Percentiles rank a stretch among this genome's conserved stretches.
Conservation (phyloP, 1,284 basidiomycete species). For the Microbotryum intermedium region DNA sequence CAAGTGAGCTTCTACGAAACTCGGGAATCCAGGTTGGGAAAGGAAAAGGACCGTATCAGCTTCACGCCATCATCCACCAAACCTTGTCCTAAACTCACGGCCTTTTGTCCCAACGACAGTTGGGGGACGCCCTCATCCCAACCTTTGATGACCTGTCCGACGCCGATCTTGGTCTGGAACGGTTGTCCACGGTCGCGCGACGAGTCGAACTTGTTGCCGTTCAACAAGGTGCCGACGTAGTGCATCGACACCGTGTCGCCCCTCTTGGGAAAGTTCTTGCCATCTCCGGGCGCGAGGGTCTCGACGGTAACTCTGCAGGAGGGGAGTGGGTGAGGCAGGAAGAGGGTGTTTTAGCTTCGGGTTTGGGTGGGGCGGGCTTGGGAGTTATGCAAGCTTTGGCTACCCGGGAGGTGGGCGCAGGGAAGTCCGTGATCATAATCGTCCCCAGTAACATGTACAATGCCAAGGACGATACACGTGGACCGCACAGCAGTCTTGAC, state of each 20-base stretch:
- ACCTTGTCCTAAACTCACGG: background rate
- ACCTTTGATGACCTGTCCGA: slow-evolving; percentile 36
- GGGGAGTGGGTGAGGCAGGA: background rate
- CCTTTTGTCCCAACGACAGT: slow-evolving; percentile 41
- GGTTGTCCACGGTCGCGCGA: slow-evolving; percentile 38
- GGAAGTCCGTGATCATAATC: background rate
- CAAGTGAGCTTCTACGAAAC: slow-evolving; percentile 26
- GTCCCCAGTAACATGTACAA: background rate
- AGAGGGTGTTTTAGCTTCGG: background rate
- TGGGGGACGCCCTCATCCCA: slow-evolving; percentile 43
- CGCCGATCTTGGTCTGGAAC: slow-evolving; percentile 34
- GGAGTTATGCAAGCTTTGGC: background rate
- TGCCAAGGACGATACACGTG: background rate
- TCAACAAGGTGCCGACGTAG: slow-evolving; percentile 18
- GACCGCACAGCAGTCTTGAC: background rate
- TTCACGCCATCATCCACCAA: background rate
- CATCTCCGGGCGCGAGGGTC: slow-evolving; percentile 37
- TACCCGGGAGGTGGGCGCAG: background rate
- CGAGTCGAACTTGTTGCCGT: slow-evolving; percentile 35
- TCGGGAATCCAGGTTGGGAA: background rate
- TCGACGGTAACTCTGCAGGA: slow-evolving; percentile 37
- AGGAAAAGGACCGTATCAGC: background rate
- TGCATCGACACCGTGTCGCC: slow-evolving; percentile 26
- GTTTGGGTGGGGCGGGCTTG: background rate
- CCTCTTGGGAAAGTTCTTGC: slow-evolving; percentile 33